phyloP scores from a whole-genome alignment of 306 rosid species.

The Gynostemma pentaphyllum region DNA sequence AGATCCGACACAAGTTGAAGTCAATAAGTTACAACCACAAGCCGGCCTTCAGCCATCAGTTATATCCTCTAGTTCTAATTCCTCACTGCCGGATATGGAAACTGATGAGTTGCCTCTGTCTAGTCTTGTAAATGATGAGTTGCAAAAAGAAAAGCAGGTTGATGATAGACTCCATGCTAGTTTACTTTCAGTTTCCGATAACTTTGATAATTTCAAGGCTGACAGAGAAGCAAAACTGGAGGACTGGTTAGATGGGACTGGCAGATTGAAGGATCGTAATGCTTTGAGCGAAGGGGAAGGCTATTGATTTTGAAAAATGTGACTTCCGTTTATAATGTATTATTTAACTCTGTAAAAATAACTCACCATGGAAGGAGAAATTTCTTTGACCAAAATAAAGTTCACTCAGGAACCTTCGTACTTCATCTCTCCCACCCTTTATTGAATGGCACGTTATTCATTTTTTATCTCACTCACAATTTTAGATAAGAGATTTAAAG shows the following conservation, averaged over 20 bases:
- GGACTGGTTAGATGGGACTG: constrained; percentile 63
- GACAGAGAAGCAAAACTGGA: constrained; percentile 63
- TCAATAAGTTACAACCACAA: constrained; percentile 17
- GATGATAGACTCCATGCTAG: constrained; percentile 22
- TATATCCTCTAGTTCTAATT: constrained; percentile 18
- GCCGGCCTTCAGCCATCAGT: constrained; percentile 21
- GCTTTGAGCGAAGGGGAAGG: constrained; percentile 20
- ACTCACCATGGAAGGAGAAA: too few relatives aligned
- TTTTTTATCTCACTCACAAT: too few relatives aligned
- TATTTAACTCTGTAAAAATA: constrained; percentile 6
- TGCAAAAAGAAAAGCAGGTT: constrained; percentile 17
- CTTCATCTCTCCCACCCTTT: too few relatives aligned
- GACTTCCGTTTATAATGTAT: background rate
- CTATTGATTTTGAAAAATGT: constrained; percentile 6
- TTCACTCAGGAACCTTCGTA: too few relatives aligned
- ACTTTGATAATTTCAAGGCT: constrained; percentile 59
- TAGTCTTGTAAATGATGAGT: constrained; percentile 37
- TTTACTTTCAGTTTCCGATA: constrained; percentile 30
- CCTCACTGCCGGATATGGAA: constrained; percentile 40
- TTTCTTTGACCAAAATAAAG: too few relatives aligned
- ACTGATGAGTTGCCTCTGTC: constrained; percentile 52
- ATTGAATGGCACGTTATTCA: too few relatives aligned
- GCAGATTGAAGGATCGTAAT: constrained; percentile 16
- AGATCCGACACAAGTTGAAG: constrained; percentile 19
- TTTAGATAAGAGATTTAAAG: too few relatives aligned